Evolutionary conservation across 2,329 filamentous ascomycete genomes (phyloP), one percentile per base, ranked within the genome.

Genomic region (Tolypocladium endophyticum): DNA sequence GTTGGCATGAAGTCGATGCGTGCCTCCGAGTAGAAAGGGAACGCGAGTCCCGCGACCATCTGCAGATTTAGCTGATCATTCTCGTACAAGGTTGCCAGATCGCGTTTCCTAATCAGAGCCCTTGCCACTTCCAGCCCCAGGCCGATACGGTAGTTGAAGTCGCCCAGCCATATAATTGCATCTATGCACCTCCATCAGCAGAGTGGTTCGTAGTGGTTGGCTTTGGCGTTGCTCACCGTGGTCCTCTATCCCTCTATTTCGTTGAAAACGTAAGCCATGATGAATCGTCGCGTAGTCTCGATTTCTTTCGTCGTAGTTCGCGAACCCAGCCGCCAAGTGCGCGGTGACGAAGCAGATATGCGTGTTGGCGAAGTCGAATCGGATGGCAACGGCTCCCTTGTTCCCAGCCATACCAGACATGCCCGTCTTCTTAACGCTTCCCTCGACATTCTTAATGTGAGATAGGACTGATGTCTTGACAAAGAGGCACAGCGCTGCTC

Each of bases 71-170:
- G 81, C 79, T 97, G 92, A 69, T 97, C 93, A 67, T 97, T 95
- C 62, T 94, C 89, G 70, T 96, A 95, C 56, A 97, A 76, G 23
- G 81, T 87, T 59, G 88, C 89, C 14, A 96, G 78, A 68, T 97
- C 88, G 33, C 83, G 79, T 59, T 83, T 81, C 66, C 87, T 83
- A 59, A 96, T 85, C 12, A 96, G 77, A 38, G 86, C 82, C 64
- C 89, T 87, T 9, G 91, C 90, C 61, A 82, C 86, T 45, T 96
- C 91, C 64, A 90, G 86, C 53, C 81, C 82, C 60, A 97, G 80
- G 1, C 92, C 93, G 67, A 99, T 96, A 23, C 94, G 88, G 73
- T 99, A 99, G 71, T 99, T 99, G 78, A 99, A 99, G 72, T 99
- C 94, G 6, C 94, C 94, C 50, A 97, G 82, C 93, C 94, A 99